Evolutionary conservation across 495 filamentous ascomycete genomes (phyloP).

Genomic region (Aspergillus ostianus): DNA sequence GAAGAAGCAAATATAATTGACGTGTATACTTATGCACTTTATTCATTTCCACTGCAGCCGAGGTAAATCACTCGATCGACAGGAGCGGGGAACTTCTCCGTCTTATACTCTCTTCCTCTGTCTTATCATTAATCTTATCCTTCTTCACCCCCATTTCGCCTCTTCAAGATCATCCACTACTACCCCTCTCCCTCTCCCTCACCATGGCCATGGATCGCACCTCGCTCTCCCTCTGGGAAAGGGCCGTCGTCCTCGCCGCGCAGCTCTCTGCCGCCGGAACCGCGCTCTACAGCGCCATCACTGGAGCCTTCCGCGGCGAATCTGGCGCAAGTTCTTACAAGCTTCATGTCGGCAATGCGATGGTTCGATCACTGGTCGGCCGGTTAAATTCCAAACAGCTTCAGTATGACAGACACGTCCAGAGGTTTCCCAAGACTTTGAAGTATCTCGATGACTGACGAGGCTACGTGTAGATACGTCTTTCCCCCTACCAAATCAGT

Average conservation of each 20-base stretch:
- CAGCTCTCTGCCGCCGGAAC: constrained; percentile 21
- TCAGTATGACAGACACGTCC: constrained; percentile 28
- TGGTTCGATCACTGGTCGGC: constrained; percentile 24
- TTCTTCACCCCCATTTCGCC: no score
- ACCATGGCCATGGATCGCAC: not conserved
- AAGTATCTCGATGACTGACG: constrained; percentile 3
- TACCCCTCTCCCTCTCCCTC: not conserved
- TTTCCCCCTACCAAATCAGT: constrained; percentile 37
- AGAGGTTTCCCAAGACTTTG: not conserved
- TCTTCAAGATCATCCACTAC: not conserved
- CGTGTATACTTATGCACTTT: not conserved
- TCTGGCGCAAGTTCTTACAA: constrained; percentile 30
- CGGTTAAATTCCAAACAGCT: constrained; percentile 29
- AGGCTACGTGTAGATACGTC: constrained; percentile 25
- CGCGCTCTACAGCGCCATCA: constrained; percentile 30
- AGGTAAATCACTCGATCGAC: not conserved
- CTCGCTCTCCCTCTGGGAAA: constrained; percentile 40
- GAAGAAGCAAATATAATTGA: not conserved
- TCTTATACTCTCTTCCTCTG: no score
- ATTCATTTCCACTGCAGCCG: not conserved
- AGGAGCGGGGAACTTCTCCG: constrained; percentile 1
- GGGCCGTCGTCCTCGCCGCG: constrained; percentile 25
- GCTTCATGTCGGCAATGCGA: constrained; percentile 33
- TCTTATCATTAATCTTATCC: not conserved
- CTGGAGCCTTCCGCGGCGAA: constrained; percentile 39